Base-by-base conservation (phyloP, 148 eudicot genomes). In the Agrostemma githago region DNA sequence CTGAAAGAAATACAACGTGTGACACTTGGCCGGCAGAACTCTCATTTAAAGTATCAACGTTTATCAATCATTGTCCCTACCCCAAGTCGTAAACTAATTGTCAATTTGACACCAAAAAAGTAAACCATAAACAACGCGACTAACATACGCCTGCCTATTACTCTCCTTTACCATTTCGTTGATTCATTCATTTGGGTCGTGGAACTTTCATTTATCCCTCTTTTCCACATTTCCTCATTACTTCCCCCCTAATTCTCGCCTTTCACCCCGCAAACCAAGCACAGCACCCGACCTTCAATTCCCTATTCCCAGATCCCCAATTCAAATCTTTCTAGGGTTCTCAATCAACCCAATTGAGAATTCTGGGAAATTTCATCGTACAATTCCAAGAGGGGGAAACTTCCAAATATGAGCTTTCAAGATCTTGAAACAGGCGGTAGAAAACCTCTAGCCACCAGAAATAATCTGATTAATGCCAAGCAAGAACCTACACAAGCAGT, bases 401-500 rank as follows among this genome's bases (percentile, higher is more conserved):
- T 3, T 10, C 21, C 16, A 64, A 79, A 72, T 6, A 91, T 91
- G 97, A 91, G 97, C 72, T 91, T 91, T 76, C 91, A 91, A 79
- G 97, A 91, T 87, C 81, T 91, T 0, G 97, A 89, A 86, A 80
- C 91, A 38, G 88, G 83, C 4, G 51, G 77, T n/a, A 34, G 71
- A 4, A 56, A 88, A 42, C 80, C 89, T 6, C 10, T 83, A 57
- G 71, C 76, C 62, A 77, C 84, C 9, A 79, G 92, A 64, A 78
- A 83, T 15, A 84, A 73, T 59, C 72, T 76, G 53, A 78, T 80
- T 59, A 89, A 85, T 62, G 83, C 78, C 12, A 86, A 79, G 48
- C 89, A 85, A 59, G 92, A 90, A 63, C 84, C 96, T 6, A 81
- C 92, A 5, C 96, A 85, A 53, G 87, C 89, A 15, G 83, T 90